Evolutionary conservation across 176 grass and related monocot species (phyloP).

Genomic region (Guadua angustifolia): DNA sequence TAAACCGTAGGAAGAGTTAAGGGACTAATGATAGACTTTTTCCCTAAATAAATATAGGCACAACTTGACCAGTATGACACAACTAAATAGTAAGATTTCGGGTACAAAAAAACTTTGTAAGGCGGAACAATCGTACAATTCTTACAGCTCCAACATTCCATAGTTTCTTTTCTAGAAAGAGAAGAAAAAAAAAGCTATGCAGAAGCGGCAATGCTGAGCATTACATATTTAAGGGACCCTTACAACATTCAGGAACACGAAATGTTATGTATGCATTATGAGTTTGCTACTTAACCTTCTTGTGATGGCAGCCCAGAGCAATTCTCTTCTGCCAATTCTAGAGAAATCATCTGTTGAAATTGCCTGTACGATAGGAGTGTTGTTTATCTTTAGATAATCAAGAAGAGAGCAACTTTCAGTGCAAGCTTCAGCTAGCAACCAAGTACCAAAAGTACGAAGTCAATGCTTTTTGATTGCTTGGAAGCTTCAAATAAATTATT

Average conservation of each 20-base stretch:
- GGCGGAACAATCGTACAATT: not conserved
- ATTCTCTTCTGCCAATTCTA: slow-evolving; percentile 40
- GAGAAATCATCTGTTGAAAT: slow-evolving; percentile 54
- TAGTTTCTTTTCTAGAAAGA: not conserved
- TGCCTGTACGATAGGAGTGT: slow-evolving; percentile 59
- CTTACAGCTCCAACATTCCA: slow-evolving; percentile 4
- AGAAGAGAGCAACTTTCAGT: not conserved
- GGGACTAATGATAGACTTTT: no score
- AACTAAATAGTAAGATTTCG: slow-evolving; percentile 4
- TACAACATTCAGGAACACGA: not conserved
- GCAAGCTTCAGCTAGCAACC: slow-evolving; percentile 13
- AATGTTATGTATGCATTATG: not conserved
- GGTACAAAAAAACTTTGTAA: not conserved
- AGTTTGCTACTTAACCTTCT: slow-evolving; percentile 42
- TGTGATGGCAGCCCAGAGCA: slow-evolving; percentile 22
- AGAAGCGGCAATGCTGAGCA: not conserved
- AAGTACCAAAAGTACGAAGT: not conserved
- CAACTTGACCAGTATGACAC: not conserved
- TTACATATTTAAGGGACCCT: not conserved
- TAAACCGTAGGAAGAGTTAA: no score
- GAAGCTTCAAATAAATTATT: not conserved
- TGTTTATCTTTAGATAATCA: slow-evolving; percentile 18
- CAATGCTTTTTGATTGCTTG: not conserved
- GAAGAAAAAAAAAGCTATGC: not conserved
- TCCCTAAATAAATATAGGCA: not conserved